Percentiles rank a stretch among this genome's conserved stretches.
Evolutionary conservation across 164 flowering plant genomes (phyloP).

Genomic region (Amborella trichopoda): DNA sequence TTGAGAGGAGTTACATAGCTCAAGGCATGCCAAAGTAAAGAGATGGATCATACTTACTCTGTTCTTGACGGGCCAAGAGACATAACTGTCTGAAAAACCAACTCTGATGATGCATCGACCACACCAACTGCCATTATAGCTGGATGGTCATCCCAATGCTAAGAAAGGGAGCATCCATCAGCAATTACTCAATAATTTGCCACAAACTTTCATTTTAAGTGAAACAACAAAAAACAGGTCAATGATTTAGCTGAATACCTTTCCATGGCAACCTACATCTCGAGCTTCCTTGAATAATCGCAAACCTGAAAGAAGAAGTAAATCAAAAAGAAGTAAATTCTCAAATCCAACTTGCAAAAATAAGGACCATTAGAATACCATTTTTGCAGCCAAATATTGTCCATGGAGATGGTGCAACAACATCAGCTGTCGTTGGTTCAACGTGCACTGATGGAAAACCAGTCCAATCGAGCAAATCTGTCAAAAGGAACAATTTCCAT

Average conservation of each 20-base stretch:
- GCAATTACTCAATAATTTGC: conserved; percentile 4
- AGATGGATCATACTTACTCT: conserved; percentile 44
- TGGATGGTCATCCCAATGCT: conserved; percentile 85
- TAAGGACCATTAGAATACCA: conserved; percentile 25
- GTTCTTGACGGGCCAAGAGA: conserved; percentile 86
- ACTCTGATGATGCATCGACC: conserved; percentile 78
- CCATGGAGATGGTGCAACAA: conserved; percentile 88
- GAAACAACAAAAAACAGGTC: neutral
- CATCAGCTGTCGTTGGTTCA: conserved; percentile 61
- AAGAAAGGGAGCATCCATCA: conserved; percentile 13
- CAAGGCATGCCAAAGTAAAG: neutral
- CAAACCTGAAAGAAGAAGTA: conserved; percentile 39
- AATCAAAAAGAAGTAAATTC: neutral
- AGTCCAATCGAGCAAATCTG: conserved; percentile 43
- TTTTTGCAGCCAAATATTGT: conserved; percentile 88
- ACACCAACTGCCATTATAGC: conserved; percentile 96
- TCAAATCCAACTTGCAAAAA: neutral
- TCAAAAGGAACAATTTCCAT: neutral
- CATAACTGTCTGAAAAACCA: conserved; percentile 67
- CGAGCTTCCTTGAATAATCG: conserved; percentile 85
- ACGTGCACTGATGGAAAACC: conserved; percentile 28
- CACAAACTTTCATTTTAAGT: neutral
- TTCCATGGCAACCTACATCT: conserved; percentile 39
- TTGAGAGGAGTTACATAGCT: neutral
- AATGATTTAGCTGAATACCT: conserved; percentile 12